Evolutionary conservation across 345 rosid genomes (phyloP), one percentile per base, ranked within the genome.

Genomic region (Linum tenue): DNA sequence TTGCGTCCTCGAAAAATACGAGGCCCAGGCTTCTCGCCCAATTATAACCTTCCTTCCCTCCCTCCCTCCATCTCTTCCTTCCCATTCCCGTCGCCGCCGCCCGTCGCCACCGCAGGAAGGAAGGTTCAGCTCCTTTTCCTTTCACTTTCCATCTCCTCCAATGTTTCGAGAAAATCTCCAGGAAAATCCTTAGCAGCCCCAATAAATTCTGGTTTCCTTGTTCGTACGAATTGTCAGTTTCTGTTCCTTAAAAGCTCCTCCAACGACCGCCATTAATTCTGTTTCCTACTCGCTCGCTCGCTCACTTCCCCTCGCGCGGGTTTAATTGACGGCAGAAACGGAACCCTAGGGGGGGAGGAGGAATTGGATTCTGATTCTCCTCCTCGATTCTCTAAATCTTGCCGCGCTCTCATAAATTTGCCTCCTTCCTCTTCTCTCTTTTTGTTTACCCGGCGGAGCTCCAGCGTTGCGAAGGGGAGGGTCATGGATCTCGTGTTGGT

Each of bases 401-500:
- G 14, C 37, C 4, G 38, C 31, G 31, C 31, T 22, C 60, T 48
- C 14, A 48, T 15, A 15, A 48, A 12, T 48, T 48, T 48, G 1
- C 37, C 11, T 16, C 60, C 12, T 31, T 17, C 3, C 22, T 37
- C 22, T 2, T 57, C 8, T 22, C 2, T 17, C 7, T 4, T n/a
- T 9, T 3, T n/a, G 8, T 12, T 37, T 17, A n/a, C 12, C 60
- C 60, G 37, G 10, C 60, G 38, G 38, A 57, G 36, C 38, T 37
- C 60, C 38, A 57, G 60, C 37, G 60, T 57, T 57, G 36, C 37
- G 11, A 22, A 16, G n/a, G n/a, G 60, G 60, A 57, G 60, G 37
- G 38, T 31, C 7, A n/a, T 86, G 97, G 89, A 81, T 73, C 75
- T 76, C 68, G 79, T 69, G 62, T 69, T 84, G 68, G 75, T 82